These are phyloP conservation scores for Diaporthe amygdali DNA, from an alignment of 2,329 filamentous ascomycete genomes.

Conservation along the genomic window DNA sequence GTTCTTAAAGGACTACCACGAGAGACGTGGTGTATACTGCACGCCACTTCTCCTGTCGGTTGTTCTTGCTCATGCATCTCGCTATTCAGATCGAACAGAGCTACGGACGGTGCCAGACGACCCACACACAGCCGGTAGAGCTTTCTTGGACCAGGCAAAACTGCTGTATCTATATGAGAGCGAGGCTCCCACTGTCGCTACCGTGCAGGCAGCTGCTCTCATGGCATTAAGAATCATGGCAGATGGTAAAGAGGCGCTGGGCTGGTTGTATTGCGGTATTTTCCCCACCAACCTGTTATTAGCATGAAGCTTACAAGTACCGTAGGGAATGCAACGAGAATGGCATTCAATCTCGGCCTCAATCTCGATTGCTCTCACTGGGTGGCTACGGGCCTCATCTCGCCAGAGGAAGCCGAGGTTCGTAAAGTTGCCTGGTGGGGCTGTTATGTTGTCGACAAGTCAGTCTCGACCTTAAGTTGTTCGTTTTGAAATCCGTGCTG, in stretches of 20 bases:
- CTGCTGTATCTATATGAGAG: constrained; percentile 30
- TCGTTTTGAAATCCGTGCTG: background rate
- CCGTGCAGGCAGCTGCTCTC: constrained; percentile 30
- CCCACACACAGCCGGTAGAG: constrained; percentile 28
- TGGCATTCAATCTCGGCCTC: constrained; percentile 33
- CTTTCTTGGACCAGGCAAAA: constrained; percentile 30
- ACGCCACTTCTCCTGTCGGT: constrained; percentile 30
- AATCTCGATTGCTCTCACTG: constrained; percentile 29
- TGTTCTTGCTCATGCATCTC: constrained; percentile 30
- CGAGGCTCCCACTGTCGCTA: constrained; percentile 30
- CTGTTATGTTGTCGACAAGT: constrained; percentile 33
- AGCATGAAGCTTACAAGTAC: background rate
- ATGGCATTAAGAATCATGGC: constrained; percentile 29
- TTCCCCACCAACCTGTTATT: background rate
- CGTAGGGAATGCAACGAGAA: constrained; percentile 31
- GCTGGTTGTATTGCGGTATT: constrained; percentile 30
- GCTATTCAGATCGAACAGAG: constrained; percentile 31
- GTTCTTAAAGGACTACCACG: constrained; percentile 27
- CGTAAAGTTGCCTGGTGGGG: constrained; percentile 32
- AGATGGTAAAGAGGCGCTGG: constrained; percentile 30
- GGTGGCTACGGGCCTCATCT: constrained; percentile 17
- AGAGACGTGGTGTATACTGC: constrained; percentile 26
- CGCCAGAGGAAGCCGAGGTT: constrained; percentile 28
- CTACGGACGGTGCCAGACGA: constrained; percentile 28
- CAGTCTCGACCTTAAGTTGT: background rate